Conservation (phyloP, 2,329 filamentous ascomycete genomes). For the Trichoderma sp. region DNA sequence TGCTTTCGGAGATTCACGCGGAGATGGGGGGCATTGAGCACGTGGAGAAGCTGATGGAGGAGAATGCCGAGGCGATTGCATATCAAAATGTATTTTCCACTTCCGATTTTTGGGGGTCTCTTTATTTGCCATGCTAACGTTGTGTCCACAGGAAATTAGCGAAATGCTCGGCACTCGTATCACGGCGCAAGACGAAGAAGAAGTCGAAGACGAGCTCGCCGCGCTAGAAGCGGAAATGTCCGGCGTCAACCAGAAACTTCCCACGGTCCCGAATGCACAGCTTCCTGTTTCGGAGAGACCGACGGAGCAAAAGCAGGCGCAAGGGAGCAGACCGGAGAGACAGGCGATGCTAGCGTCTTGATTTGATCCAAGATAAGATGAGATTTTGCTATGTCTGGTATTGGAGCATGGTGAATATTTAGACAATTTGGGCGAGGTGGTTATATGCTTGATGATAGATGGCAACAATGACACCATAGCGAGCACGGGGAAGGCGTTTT, state of each 20-base stretch:
- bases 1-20: conserved; percentile 85
- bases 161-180: conserved; percentile 87
- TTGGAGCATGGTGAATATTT: neutral
- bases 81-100: conserved; percentile 72
- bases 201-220: conserved; percentile 93
- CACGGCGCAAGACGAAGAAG: conserved; percentile 93
- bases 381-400: neutral
- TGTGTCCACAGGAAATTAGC: conserved; percentile 71
- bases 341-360: conserved; percentile 46
- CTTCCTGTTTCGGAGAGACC: conserved; percentile 35
- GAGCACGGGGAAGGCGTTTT: conserved; percentile 25
- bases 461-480: conserved; percentile 22
- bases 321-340: conserved; percentile 37
- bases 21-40: conserved; percentile 96
- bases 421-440: neutral
- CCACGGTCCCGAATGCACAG: conserved; percentile 38
- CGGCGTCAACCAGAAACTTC: conserved; percentile 32
- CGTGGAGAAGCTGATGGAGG: conserved; percentile 93
- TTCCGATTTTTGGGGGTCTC: neutral
- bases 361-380: neutral
- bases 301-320: conserved; percentile 26
- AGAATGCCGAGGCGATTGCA: conserved; percentile 84
- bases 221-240: conserved; percentile 62
- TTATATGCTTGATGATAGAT: conserved; percentile 23
- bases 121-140: conserved; percentile 19